These are phyloP conservation scores for Coccomyxa sp. DNA, from an alignment of 139 green algal species.

Conservation along the genomic window DNA sequence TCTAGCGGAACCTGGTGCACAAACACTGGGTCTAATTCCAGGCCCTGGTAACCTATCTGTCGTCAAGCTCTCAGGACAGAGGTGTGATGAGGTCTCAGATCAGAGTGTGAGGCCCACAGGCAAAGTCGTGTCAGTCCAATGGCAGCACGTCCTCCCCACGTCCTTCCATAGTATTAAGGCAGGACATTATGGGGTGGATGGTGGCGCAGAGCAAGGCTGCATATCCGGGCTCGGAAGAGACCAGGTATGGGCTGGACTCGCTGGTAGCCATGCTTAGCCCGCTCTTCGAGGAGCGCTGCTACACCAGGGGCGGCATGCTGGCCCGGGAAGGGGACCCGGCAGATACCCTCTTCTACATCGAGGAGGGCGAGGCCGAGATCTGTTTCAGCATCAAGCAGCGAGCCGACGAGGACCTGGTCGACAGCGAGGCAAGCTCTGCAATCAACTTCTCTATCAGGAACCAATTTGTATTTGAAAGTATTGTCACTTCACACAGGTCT, in stretches of 20 bases:
- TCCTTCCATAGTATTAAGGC: too few relatives aligned
- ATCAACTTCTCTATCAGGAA: neutral
- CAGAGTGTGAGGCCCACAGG: too few relatives aligned
- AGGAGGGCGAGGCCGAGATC: slow-evolving; percentile 15
- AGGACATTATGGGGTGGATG: too few relatives aligned
- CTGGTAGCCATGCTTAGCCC: slow-evolving; percentile 10
- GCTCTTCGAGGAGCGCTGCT: slow-evolving; percentile 14
- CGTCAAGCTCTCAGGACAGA: neutral
- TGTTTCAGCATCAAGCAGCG: slow-evolving; percentile 4
- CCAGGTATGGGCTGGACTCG: neutral
- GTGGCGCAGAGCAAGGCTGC: too few relatives aligned
- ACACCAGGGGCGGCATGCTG: neutral
- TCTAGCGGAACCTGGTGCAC: too few relatives aligned
- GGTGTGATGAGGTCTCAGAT: too few relatives aligned
- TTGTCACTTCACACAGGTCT: too few relatives aligned
- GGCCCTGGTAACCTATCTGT: neutral
- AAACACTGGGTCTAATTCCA: neutral
- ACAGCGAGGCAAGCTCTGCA: neutral
- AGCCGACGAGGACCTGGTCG: slow-evolving; percentile 19
- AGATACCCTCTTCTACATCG: slow-evolving; percentile 21
- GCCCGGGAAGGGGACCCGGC: slow-evolving; percentile 10
- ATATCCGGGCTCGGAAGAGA: too few relatives aligned
- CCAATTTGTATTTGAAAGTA: too few relatives aligned
- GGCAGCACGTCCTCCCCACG: too few relatives aligned
- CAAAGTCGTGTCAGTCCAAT: too few relatives aligned